These are phyloP conservation scores for Radiomyces spectabilis DNA, from an alignment of 192 early-diverging fungal genomes.

Conservation along the genomic window DNA sequence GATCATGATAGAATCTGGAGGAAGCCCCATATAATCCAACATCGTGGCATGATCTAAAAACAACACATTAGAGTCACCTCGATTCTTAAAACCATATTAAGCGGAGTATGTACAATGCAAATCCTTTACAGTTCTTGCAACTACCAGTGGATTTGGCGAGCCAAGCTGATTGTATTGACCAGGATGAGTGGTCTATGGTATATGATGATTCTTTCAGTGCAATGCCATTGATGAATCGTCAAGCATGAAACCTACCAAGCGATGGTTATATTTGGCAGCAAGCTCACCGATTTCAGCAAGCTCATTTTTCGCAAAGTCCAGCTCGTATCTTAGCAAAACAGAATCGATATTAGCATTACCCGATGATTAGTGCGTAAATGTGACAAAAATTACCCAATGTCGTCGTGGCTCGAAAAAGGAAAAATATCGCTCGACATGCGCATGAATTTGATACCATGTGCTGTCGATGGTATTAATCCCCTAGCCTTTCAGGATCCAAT, in stretches of 20 bases:
- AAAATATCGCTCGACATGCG: conserved; percentile 39
- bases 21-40: conserved; percentile 33
- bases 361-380: background rate
- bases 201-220: background rate
- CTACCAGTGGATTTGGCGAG: conserved; percentile 24
- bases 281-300: conserved; percentile 25
- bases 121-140: conserved; percentile 29
- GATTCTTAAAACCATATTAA: background rate
- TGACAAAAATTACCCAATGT: conserved; percentile 26
- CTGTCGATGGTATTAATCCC: no score
- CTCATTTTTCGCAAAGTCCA: conserved; percentile 30
- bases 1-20: conserved; percentile 40
- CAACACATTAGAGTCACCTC: background rate
- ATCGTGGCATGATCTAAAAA: conserved; percentile 32
- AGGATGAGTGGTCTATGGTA: conserved; percentile 35
- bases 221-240: background rate
- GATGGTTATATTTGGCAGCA: conserved; percentile 33
- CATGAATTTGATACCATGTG: conserved; percentile 39
- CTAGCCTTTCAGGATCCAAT: background rate
- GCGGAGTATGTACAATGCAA: conserved; percentile 16
- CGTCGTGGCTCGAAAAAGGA: conserved; percentile 38
- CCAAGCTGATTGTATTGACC: conserved; percentile 42
- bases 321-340: conserved; percentile 20
- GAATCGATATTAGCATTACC: background rate
- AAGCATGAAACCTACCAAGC: conserved; percentile 14